Evolutionary conservation across 441 rosid species (phyloP).

Genomic region (Populus hybrid): DNA sequence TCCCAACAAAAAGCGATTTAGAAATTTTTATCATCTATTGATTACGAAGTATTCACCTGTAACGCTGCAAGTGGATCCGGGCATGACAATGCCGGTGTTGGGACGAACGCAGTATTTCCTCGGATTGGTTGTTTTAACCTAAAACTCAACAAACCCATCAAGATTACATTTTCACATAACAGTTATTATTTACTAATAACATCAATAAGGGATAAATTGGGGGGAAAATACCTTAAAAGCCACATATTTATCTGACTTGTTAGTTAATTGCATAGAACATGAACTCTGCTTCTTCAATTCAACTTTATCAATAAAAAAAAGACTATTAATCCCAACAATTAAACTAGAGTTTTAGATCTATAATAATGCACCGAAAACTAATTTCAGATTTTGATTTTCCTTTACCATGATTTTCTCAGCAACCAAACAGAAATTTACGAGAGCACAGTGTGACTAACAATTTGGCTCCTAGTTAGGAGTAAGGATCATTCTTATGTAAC

Average conservation of each 20-base stretch:
- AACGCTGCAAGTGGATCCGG: constrained; percentile 59
- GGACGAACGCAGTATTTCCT: constrained; percentile 82
- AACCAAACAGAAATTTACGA: not conserved
- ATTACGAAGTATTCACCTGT: constrained; percentile 36
- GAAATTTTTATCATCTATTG: not conserved
- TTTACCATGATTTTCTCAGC: not conserved
- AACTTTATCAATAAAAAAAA: constrained; percentile 6
- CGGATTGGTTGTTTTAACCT: constrained; percentile 89
- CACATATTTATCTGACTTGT: constrained; percentile 9
- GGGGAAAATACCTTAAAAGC: not conserved
- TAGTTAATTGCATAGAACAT: constrained; percentile 13
- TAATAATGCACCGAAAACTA: not conserved
- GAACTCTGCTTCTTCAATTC: constrained; percentile 18
- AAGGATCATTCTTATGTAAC: not conserved
- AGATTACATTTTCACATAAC: not conserved
- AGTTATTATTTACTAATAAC: not conserved
- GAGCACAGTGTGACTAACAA: not conserved
- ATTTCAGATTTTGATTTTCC: not conserved
- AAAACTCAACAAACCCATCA: not conserved
- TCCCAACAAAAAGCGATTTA: not conserved
- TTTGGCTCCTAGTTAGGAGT: no score
- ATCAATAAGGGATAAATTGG: no score
- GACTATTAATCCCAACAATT: not conserved
- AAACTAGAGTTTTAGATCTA: not conserved
- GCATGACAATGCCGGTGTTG: constrained; percentile 67